Evolutionary conservation across 805 yeast genomes (phyloP), one percentile per base, ranked within the genome.

Genomic region (Pichia thaimueangensis): DNA sequence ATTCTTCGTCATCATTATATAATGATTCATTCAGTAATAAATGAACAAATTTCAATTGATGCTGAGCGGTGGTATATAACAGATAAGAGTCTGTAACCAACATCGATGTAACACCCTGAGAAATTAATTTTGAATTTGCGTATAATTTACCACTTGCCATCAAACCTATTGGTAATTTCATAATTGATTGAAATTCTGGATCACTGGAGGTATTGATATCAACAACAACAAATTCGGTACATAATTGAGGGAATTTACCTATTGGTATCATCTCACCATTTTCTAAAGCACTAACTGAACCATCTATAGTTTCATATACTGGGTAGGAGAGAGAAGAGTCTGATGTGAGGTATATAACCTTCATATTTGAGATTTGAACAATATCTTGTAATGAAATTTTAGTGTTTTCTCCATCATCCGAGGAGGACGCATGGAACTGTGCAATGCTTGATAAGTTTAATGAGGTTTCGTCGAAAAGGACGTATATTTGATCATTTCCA

Each of bases 51-150:
- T 87, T 82, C 47, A 93, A 69, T 48, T 78, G 77, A 47, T 87
- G 85, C 49, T 86, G 93, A 6, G 93, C 94, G 2, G 96, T 89
- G 0, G 98, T 93, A 58, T 84, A 83, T 23, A 86, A 60, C 12
- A 91, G 64, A 55, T 84, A 82, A 7, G 79, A 70, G 31, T 81
- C 88, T 0, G 95, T 79, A 11, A 83, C 63, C 43, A 76, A 71
- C 44, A 91, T 61, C 0, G 97, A 89, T 0, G 97, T 89, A 12
- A 86, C 89, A 12, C 91, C 87, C 4, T 76, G 68, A 1, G 85
- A 71, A 12, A 88, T 58, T 46, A 74, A 78, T 13, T 68, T 65
- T 0, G 71, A 71, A 50, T 82, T 78, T 4, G 79, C 80, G 58
- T 68, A 86, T 12, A 93, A 63, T 54, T 82, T 83, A 43, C 97